Conservation (phyloP, 306 rosid genomes). For the Fragaria ananassa region DNA sequence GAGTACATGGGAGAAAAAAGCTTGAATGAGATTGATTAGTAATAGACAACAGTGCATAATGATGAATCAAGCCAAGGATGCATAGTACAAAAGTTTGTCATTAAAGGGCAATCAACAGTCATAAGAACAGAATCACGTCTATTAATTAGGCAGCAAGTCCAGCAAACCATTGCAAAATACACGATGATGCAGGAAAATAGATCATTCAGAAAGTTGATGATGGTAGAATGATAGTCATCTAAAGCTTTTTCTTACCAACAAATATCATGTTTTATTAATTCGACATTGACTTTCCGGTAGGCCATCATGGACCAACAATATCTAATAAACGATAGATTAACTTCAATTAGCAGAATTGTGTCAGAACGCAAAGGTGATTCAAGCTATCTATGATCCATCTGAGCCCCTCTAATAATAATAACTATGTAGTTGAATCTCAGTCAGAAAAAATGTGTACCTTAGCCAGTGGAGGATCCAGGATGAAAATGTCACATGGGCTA, state of each 20-base stretch:
- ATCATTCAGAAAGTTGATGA: background rate
- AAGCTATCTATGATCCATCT: background rate
- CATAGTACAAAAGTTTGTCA: background rate
- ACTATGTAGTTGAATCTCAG: background rate
- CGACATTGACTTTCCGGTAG: background rate
- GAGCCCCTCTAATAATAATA: background rate
- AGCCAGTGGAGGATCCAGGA: background rate
- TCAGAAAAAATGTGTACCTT: background rate
- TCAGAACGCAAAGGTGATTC: background rate
- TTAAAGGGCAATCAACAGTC: background rate
- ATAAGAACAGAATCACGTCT: background rate
- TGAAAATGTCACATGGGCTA: too few species aligned
- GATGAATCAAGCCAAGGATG: constrained; percentile 2
- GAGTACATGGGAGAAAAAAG: constrained; percentile 14
- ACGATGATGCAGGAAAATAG: constrained; percentile 4
- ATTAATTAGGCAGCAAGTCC: background rate
- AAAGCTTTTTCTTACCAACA: background rate
- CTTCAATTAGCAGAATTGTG: background rate
- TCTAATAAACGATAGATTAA: background rate
- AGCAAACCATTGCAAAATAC: background rate
- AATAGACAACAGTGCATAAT: background rate
- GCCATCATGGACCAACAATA: background rate
- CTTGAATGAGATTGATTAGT: background rate
- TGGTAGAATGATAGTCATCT: constrained; percentile 4
- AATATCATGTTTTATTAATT: background rate